Percentiles rank a stretch among this genome's conserved stretches.
These are phyloP conservation scores for Trichoderma brevicompactum DNA, from an alignment of 2,329 filamentous ascomycete species.

Conservation along the genomic window DNA sequence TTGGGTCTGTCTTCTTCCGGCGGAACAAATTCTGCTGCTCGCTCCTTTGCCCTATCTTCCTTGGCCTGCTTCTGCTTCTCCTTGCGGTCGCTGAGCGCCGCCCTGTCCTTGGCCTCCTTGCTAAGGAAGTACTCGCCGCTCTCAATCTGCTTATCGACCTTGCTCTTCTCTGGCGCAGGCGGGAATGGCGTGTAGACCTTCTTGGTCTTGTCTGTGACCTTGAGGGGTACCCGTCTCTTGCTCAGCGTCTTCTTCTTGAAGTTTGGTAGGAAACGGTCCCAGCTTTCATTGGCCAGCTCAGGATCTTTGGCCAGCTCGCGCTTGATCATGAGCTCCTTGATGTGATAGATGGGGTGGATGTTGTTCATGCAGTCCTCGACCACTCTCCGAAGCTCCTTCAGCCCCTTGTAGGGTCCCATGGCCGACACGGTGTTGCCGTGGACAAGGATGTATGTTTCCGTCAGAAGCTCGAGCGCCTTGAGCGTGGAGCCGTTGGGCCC, in stretches of 20 bases:
- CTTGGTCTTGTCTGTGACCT: conserved; percentile 90
- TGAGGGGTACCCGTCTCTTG: conserved; percentile 79
- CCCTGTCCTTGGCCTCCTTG: conserved; percentile 89
- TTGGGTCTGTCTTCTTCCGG: conserved; percentile 75
- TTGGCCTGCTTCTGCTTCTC: conserved; percentile 87
- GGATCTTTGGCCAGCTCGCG: conserved; percentile 89
- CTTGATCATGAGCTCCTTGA: conserved; percentile 85
- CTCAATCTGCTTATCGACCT: conserved; percentile 97
- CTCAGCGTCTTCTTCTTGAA: conserved; percentile 93
- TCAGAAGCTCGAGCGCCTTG: conserved; percentile 91
- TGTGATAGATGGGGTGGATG: conserved; percentile 88
- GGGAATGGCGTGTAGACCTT: conserved; percentile 98
- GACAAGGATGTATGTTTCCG: conserved; percentile 88
- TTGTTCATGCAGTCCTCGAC: conserved; percentile 97
- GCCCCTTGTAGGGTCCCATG: conserved; percentile 90
- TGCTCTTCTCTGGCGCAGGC: conserved; percentile 96
- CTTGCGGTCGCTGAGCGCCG: conserved; percentile 75
- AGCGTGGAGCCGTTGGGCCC: conserved; percentile 90
- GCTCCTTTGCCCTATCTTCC: conserved; percentile 83
- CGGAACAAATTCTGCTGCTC: conserved; percentile 83
- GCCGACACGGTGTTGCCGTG: conserved; percentile 93
- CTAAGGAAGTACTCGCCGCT: conserved; percentile 94
- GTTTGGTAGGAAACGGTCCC: conserved; percentile 94
- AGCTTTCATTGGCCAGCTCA: conserved; percentile 82
- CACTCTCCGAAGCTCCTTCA: conserved; percentile 89